Evolutionary conservation across 2,329 filamentous ascomycete genomes (phyloP).

Genomic region (Penicillium sp.): DNA sequence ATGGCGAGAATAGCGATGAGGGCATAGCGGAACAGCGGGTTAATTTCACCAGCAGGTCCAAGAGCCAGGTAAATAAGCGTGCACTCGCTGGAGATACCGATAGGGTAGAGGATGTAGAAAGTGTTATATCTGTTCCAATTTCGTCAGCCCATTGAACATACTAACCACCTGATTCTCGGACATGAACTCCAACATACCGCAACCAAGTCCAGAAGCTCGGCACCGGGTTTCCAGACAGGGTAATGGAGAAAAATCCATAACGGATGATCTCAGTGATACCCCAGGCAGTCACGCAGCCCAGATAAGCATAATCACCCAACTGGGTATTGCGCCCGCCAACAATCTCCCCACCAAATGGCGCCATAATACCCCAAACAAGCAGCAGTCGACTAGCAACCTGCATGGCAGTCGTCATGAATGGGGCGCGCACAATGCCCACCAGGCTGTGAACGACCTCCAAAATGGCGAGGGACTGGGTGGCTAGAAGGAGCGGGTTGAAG

Average conservation of each 20-base stretch:
- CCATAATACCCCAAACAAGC: slow-evolving; percentile 81
- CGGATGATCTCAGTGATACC: slow-evolving; percentile 85
- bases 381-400: slow-evolving; percentile 85
- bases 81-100: slow-evolving; percentile 87
- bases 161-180: neutral
- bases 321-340: slow-evolving; percentile 26
- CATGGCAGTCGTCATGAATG: slow-evolving; percentile 78
- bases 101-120: slow-evolving; percentile 86
- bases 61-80: slow-evolving; percentile 71
- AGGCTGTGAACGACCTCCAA: slow-evolving; percentile 81
- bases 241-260: slow-evolving; percentile 84
- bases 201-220: slow-evolving; percentile 67
- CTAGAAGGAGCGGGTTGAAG: slow-evolving; percentile 42
- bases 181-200: slow-evolving; percentile 18
- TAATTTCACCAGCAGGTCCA: slow-evolving; percentile 53
- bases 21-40: slow-evolving; percentile 53
- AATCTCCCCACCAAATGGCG: slow-evolving; percentile 54
- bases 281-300: slow-evolving; percentile 71
- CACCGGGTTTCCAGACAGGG: slow-evolving; percentile 52
- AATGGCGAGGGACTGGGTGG: slow-evolving; percentile 77
- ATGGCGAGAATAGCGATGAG: slow-evolving; percentile 64
- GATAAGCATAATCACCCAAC: slow-evolving; percentile 41
- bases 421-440: slow-evolving; percentile 77
- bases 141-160: neutral
- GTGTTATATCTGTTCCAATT: slow-evolving; percentile 63